Base-by-base conservation (phyloP, 2,329 filamentous ascomycete genomes). In the Penicillium sp. region DNA sequence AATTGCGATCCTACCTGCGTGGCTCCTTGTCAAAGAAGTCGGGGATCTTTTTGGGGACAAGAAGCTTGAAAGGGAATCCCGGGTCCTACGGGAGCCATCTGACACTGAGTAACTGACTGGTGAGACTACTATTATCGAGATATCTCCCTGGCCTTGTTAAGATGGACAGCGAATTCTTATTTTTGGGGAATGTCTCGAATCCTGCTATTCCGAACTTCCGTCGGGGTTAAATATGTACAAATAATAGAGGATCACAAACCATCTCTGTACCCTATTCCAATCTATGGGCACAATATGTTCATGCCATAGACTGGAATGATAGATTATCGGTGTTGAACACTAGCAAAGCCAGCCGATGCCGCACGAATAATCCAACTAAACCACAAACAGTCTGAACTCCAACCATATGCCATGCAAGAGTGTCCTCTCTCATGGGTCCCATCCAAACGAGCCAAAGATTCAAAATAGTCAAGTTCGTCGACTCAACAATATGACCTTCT, bases 391-490 rank as follows among this genome's bases (percentile, higher is more conserved):
- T 79, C 80, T 99, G 95, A 75, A 97, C 83, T n/a, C 78, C 77
- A 46, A 95, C 84, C 59, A 99, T 83, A 73, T 95, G 91, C 70
- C 86, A 80, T 26, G 92, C 91, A 53, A 99, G 81, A 46, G 85
- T 83, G 76, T 96, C 90, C 74, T 99, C 95, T 61, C 90, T 85
- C 81, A 96, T 85, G 3, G 95, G 93, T 0, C 95, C 95, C 72
- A 93, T 88, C 91, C 92, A 96, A 51, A 98, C 91, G 61, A 99
- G 81, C 93, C 93, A 99, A 55, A 99, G 83, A 72, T 99, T 99
- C 64, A 99, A 81, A 48, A 99, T 84, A 9, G 95, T 99, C 62
- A 99, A 83, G 75, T 99, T 99, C 63, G 87, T 92, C 21, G 88
- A 93, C 75, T 95, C 89, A 25, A 86, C 79, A 66, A 98, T 89